Evolutionary conservation across 2,329 filamentous ascomycete species (phyloP), one percentile per base, ranked within the genome.

Genomic region (Aspergillus tamarii): DNA sequence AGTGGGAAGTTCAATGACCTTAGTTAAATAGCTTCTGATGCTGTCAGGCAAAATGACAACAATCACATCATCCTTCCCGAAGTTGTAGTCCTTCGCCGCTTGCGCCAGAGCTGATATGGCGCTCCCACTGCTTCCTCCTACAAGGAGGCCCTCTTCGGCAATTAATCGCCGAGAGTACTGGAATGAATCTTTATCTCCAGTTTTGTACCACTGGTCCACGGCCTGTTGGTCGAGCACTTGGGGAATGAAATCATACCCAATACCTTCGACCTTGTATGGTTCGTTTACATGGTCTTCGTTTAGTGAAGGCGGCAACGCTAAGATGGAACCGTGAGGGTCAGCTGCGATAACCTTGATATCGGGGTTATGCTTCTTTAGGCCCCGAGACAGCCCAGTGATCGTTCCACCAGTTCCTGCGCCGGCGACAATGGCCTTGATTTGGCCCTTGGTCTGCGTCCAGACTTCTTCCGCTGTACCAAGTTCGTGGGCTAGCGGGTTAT

Each of bases 141-240:
- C 93, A 10, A 99, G 85, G 16, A 99, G 85, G 57, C 95, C 95
- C 80, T 99, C 95, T 78, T 99, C 95, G 19, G 93, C 86, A 71
- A 99, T 99, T 59, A 99, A 82, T 50, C 94, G 86, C 58, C 96
- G 87, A n/a, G 95, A 92, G 74, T 92, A 94, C 76, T 89, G 85
- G 81, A 99, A 99, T 2, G 94, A 94, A 76, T 97, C 91, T 65
- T 88, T 87, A 75, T 99, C 95, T 66, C 94, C 92, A 4, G 95
- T 99, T 87, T 99, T 99, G 84, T 97, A 98, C 95, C 95, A 99
- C 75, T 90, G 91, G 78, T 97, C 92, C 34, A 99, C 91, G 6
- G 87, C 78, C 32, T 89, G 80, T 74, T 90, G 92, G 69, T 95
- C 89, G 61, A 99, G 84, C 6, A 99, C 96, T 28, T 98, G 92